These are phyloP conservation scores for Zarea fungicola DNA, from an alignment of 2,329 filamentous ascomycete genomes.

Conservation along the genomic window DNA sequence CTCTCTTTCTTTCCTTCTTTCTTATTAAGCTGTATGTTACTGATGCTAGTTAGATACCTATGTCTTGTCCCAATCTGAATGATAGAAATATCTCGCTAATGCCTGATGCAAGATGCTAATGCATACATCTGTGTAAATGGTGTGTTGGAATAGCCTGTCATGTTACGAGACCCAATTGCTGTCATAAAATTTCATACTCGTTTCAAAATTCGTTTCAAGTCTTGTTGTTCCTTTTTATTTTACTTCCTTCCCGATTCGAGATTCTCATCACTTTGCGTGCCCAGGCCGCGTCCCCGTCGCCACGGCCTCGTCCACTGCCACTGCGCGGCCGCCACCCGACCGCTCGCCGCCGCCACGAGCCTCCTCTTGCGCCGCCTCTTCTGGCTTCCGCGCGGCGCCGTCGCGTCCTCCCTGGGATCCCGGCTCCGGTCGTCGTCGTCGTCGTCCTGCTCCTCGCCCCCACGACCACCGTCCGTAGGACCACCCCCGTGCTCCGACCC, in stretches of 20 bases:
- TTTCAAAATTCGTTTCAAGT: not conserved
- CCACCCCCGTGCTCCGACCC: not conserved
- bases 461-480: not conserved
- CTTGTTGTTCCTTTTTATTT: not conserved
- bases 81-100: too few species aligned
- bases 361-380: constrained; percentile 17
- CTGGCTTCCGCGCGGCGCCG: not conserved
- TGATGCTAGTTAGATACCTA: too few species aligned
- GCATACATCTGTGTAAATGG: too few species aligned
- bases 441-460: not conserved
- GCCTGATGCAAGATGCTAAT: too few species aligned
- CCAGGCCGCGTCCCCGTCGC: too few species aligned
- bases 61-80: too few species aligned
- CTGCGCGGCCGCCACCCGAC: not conserved
- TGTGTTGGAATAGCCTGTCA: too few species aligned
- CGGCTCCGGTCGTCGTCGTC: not conserved
- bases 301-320: constrained; percentile 9
- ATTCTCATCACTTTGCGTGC: constrained; percentile 8
- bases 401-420: not conserved
- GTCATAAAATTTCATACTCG: too few species aligned
- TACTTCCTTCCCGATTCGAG: not conserved
- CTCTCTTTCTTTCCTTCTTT: too few species aligned
- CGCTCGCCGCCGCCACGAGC: constrained; percentile 12
- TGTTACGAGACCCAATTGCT: too few species aligned
- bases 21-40: too few species aligned